A percentile compares a stretch with the other conserved stretches of the same genome.
Evolutionary conservation across 139 green algal species (phyloP).

Genomic region (Diplosphaera chodatii): DNA sequence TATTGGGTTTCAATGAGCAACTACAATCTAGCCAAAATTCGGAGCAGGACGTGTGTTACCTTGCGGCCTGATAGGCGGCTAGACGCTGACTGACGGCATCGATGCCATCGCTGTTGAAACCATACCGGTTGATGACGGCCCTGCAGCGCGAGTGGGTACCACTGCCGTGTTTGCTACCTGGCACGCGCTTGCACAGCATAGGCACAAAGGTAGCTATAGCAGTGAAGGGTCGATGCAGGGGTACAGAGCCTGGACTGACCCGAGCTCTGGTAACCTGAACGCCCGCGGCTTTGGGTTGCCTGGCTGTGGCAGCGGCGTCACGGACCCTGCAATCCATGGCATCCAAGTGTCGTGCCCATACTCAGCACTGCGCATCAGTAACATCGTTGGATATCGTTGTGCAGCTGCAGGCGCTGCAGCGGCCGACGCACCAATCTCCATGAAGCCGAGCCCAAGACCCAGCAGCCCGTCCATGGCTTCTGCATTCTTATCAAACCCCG

Average conservation of each 20-base stretch:
- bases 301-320: constrained; percentile 88
- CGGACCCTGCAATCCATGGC: constrained; percentile 52
- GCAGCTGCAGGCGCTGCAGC: too few species aligned
- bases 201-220: too few species aligned
- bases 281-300: constrained; percentile 89
- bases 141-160: too few species aligned
- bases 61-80: constrained; percentile 25
- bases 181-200: too few species aligned
- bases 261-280: constrained; percentile 79
- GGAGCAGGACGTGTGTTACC: too few species aligned
- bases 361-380: neutral
- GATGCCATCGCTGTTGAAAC: constrained; percentile 92
- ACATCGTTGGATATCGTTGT: too few species aligned
- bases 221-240: too few species aligned
- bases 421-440: constrained; percentile 78
- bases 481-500: constrained; percentile 97
- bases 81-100: constrained; percentile 70
- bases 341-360: too few species aligned
- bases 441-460: constrained; percentile 88
- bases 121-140: constrained; percentile 95
- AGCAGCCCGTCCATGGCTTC: constrained; percentile 73
- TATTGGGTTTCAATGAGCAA: too few species aligned
- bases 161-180: too few species aligned
- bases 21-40: too few species aligned
- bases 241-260: too few species aligned